Evolutionary conservation across 1,139 yeast genomes (phyloP).

Genomic region (Debaryomyces udenii): DNA sequence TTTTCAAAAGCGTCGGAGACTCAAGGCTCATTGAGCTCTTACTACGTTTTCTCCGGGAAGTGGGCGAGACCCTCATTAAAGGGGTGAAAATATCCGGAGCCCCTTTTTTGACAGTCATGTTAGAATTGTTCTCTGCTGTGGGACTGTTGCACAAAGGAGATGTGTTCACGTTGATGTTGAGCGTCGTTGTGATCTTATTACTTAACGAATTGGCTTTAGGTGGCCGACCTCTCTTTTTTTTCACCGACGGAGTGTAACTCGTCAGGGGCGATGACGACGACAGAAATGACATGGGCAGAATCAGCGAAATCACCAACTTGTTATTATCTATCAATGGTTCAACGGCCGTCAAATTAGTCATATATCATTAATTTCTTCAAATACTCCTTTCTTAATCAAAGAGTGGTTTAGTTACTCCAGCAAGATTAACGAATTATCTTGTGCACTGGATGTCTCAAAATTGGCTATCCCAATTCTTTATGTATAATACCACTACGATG

Average conservation of each 20-base stretch:
- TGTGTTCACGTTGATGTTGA: slow-evolving; percentile 48
- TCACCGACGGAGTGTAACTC: slow-evolving; percentile 27
- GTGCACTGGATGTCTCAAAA: no score
- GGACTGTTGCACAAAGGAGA: slow-evolving; percentile 34
- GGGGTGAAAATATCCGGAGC: slow-evolving; percentile 53
- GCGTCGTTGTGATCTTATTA: slow-evolving; percentile 44
- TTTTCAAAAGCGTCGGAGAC: slow-evolving; percentile 17
- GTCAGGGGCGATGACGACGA: slow-evolving; percentile 7
- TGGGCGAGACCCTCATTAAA: slow-evolving; percentile 49
- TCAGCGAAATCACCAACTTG: slow-evolving; percentile 3
- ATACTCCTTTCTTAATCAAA: neutral
- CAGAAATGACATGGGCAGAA: slow-evolving; percentile 5
- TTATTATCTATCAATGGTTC: slow-evolving; percentile 3
- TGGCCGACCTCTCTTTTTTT: slow-evolving; percentile 51
- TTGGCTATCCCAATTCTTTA: no score
- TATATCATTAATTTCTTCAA: slow-evolving; percentile 1
- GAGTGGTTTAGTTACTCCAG: no score
- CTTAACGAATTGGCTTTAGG: slow-evolving; percentile 48
- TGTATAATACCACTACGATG: no score
- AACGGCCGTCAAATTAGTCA: slow-evolving; percentile 1
- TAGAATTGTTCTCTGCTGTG: slow-evolving; percentile 40
- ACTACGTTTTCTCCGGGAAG: slow-evolving; percentile 21
- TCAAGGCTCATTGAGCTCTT: slow-evolving; percentile 14
- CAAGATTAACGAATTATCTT: no score
- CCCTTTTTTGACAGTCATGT: slow-evolving; percentile 44